Evolutionary conservation across 148 eudicot species (phyloP).

Genomic region (Chenopodium suecicum): DNA sequence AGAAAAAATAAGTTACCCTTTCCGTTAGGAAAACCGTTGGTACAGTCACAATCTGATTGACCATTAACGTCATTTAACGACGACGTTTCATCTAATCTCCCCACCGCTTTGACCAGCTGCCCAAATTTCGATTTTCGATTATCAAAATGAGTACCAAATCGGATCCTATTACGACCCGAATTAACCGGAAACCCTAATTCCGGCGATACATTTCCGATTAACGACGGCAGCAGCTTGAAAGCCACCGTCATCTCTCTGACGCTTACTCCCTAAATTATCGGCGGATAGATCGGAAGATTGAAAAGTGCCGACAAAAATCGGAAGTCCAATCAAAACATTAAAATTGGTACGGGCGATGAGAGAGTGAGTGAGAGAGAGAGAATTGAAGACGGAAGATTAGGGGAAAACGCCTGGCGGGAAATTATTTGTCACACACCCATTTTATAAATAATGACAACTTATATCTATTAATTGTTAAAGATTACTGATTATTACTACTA

Average conservation of each 20-base stretch:
- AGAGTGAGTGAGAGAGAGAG: no score
- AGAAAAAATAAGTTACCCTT: conserved; percentile 12
- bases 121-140: background rate
- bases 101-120: background rate
- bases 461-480: no score
- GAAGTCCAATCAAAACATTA: background rate
- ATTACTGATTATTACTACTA: no score
- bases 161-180: background rate
- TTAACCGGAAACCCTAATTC: conserved; percentile 10
- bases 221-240: conserved; percentile 17
- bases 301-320: background rate
- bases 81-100: conserved; percentile 20
- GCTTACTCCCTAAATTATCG: background rate
- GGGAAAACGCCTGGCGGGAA: conserved; percentile 6
- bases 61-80: conserved; percentile 15
- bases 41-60: conserved; percentile 19
- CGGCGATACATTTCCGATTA: background rate
- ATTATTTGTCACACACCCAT: background rate
- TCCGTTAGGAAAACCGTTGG: conserved; percentile 18
- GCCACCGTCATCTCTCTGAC: conserved; percentile 18
- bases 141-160: conserved; percentile 1
- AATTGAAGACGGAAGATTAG: background rate
- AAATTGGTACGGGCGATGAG: background rate
- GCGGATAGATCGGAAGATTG: background rate
- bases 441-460: background rate